Percentiles rank a stretch among this genome's conserved stretches.
Conservation (phyloP, 305 asterid genomes). For the Ruellia speciosa region DNA sequence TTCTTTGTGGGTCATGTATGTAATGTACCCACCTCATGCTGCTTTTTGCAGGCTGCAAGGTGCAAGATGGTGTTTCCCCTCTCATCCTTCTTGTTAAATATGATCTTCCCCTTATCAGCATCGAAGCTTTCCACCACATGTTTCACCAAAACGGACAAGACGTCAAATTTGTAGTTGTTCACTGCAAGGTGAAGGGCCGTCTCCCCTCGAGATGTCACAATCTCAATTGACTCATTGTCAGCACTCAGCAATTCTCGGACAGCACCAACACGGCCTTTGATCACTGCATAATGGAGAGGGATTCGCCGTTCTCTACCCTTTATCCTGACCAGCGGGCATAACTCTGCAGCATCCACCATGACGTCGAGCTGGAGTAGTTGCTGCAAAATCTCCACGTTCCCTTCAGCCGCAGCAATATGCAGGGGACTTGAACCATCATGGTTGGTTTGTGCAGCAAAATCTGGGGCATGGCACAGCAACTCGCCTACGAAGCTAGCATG, state of each 20-base stretch:
- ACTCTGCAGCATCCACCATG: conserved; percentile 12
- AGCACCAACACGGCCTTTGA: conserved; percentile 23
- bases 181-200: conserved; percentile 25
- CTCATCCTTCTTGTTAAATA: conserved; percentile 22
- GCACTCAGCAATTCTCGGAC: conserved; percentile 23
- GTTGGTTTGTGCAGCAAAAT: conserved; percentile 19
- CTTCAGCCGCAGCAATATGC: conserved; percentile 30
- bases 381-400: conserved; percentile 24
- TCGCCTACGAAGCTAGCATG: conserved; percentile 19
- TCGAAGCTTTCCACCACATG: conserved; percentile 16
- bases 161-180: conserved; percentile 24
- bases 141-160: conserved; percentile 10
- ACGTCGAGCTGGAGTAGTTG: too few relatives aligned
- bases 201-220: conserved; percentile 21
- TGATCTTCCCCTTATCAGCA: too few relatives aligned
- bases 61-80: conserved; percentile 27
- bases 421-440: conserved; percentile 25
- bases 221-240: conserved; percentile 14
- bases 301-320: conserved; percentile 24
- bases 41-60: conserved; percentile 28
- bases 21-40: conserved; percentile 18
- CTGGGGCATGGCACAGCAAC: conserved; percentile 13
- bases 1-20: too few relatives aligned
- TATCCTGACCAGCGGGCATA: conserved; percentile 24
- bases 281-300: conserved; percentile 29